These are phyloP conservation scores for Ogataea hybrid DNA, from an alignment of 1,139 yeast species.

Conservation along the genomic window DNA sequence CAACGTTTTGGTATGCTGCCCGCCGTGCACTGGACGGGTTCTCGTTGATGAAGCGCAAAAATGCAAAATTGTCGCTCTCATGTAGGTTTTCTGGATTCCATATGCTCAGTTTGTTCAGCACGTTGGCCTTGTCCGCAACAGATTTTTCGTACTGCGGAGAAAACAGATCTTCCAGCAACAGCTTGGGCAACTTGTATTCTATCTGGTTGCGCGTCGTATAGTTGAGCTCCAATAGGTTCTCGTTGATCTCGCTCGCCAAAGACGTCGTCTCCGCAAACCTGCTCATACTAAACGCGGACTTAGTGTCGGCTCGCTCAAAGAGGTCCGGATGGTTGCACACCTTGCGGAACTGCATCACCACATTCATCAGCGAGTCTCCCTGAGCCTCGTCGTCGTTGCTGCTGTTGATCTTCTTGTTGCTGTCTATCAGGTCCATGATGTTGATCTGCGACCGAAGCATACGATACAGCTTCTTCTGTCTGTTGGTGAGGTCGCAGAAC, in stretches of 20 bases:
- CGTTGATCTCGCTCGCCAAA: constrained; percentile 58
- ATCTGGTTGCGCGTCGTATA: constrained; percentile 70
- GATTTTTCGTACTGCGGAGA: constrained; percentile 52
- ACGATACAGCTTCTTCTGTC: constrained; percentile 84
- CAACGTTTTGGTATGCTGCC: constrained; percentile 39
- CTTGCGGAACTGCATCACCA: constrained; percentile 98
- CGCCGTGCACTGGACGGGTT: constrained; percentile 48
- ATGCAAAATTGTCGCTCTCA: constrained; percentile 16
- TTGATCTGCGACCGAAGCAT: constrained; percentile 90
- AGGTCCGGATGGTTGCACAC: constrained; percentile 98
- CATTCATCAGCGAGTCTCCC: constrained; percentile 65
- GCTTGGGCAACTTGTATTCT: constrained; percentile 57
- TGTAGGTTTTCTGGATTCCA: constrained; percentile 35
- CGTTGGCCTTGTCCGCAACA: constrained; percentile 44
- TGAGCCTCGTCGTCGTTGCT: constrained; percentile 62
- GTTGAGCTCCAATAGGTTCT: constrained; percentile 47
- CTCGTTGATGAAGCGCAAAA: constrained; percentile 48
- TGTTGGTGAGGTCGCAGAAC: constrained; percentile 85
- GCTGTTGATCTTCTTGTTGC: constrained; percentile 26
- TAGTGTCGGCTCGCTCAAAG: constrained; percentile 94
- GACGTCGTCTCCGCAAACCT: constrained; percentile 76
- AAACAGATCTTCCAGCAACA: constrained; percentile 66
- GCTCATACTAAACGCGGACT: constrained; percentile 75
- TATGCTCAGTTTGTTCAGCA: constrained; percentile 41
- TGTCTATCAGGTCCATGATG: constrained; percentile 81